Evolutionary conservation across 2,329 filamentous ascomycete genomes (phyloP).

Genomic region (Akanthomyces uredinophilus): DNA sequence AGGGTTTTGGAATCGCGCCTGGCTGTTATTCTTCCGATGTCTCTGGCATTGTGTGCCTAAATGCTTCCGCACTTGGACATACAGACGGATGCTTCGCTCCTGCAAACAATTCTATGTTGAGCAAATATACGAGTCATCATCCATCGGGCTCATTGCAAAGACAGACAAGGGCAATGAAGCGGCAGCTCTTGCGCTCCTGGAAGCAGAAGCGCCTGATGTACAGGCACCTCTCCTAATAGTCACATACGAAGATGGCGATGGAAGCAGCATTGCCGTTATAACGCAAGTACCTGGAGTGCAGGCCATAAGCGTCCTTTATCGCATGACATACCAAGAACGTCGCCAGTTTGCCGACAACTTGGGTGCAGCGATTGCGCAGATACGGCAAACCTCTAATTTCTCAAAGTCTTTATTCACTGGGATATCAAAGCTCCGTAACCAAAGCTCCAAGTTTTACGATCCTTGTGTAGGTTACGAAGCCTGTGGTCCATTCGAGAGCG

Average conservation of each 20-base stretch:
- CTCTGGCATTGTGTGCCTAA: background rate
- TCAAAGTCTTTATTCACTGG: background rate
- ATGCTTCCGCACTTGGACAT: background rate
- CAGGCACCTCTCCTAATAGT: background rate
- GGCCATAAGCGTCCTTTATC: background rate
- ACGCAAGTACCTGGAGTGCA: background rate
- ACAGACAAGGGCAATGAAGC: background rate
- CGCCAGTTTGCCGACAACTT: background rate
- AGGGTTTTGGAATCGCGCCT: conserved; percentile 2
- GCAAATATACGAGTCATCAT: background rate
- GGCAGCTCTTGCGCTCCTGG: background rate
- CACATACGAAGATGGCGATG: background rate
- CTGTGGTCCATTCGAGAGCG: background rate
- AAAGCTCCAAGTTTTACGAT: background rate
- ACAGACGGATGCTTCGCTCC: background rate
- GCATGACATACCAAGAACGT: background rate
- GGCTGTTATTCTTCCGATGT: background rate
- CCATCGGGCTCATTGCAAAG: background rate
- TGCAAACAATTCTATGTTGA: background rate
- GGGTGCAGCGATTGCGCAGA: background rate
- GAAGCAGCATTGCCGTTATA: background rate
- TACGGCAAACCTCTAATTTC: background rate
- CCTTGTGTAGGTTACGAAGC: background rate
- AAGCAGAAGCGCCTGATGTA: background rate
- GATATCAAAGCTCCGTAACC: background rate